These are phyloP conservation scores for Pelomyxa schiedti DNA, from an alignment of 78 protist species.

Conservation along the genomic window DNA sequence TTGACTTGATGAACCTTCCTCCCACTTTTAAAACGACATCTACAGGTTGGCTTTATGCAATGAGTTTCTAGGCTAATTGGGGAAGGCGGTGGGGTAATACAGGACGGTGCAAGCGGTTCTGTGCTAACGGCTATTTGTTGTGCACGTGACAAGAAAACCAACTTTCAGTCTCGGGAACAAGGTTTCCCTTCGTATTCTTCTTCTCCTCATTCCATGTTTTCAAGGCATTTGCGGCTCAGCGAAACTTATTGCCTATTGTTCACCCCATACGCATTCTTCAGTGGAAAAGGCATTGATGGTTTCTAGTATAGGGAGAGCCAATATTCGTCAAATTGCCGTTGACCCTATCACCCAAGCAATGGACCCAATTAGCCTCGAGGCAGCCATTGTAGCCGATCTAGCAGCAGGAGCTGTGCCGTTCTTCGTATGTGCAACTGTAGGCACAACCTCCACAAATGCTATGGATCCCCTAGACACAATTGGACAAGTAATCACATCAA, in stretches of 20 bases:
- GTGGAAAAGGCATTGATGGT: conserved; percentile 17
- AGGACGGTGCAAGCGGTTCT: conserved; percentile 37
- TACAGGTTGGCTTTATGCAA: no score
- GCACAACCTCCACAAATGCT: conserved; percentile 35
- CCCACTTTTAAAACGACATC: background rate
- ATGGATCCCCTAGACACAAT: conserved; percentile 2
- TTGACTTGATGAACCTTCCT: conserved; percentile 7
- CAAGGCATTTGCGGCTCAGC: no score
- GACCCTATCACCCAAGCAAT: no score
- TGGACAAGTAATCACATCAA: background rate
- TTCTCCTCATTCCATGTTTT: no score
- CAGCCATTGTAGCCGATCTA: no score
- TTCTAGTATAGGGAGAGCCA: background rate
- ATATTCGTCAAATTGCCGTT: no score
- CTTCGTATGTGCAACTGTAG: conserved; percentile 16
- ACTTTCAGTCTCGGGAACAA: no score
- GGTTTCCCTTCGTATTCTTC: no score
- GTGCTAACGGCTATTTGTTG: background rate
- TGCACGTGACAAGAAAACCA: background rate
- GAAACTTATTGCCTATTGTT: conserved; percentile 9
- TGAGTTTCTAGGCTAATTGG: conserved; percentile 1
- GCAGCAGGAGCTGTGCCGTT: conserved; percentile 27
- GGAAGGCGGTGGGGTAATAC: conserved; percentile 48
- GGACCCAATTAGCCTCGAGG: background rate
- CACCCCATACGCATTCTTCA: conserved; percentile 15